A percentile compares a stretch with the other conserved stretches of the same genome.
Conservation (phyloP, 345 rosid genomes). For the Eucalyptus virginea region DNA sequence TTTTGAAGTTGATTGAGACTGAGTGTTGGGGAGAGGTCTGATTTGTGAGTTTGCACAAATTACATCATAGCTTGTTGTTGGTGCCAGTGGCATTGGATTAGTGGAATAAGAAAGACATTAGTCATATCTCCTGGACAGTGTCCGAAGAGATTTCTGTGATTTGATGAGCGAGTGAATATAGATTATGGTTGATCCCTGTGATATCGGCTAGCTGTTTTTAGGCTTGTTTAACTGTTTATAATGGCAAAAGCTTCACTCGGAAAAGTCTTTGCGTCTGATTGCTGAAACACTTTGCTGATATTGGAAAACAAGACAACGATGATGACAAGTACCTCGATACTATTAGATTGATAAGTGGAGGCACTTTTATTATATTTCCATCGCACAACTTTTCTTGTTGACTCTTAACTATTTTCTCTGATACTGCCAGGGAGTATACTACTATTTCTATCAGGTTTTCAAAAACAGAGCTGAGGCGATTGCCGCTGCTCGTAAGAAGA, state of each 20-base stretch:
- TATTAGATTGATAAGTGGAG: neutral
- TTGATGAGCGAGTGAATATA: neutral
- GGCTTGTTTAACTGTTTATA: neutral
- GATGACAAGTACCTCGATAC: neutral
- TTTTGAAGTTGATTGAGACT: neutral
- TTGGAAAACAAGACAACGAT: neutral
- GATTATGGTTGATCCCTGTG: neutral
- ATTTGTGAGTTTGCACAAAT: neutral
- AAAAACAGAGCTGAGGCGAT: slow-evolving; percentile 52
- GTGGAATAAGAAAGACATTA: neutral
- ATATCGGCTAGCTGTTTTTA: neutral
- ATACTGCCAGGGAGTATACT: slow-evolving; percentile 44
- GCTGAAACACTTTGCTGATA: neutral
- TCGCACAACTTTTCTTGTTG: neutral
- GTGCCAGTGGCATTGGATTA: neutral
- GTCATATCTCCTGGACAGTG: neutral
- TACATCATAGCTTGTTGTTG: neutral
- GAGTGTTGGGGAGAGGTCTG: neutral
- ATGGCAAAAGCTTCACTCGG: neutral
- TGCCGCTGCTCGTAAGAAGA: slow-evolving; percentile 29
- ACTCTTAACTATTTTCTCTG: neutral
- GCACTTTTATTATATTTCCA: neutral
- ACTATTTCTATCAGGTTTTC: slow-evolving; percentile 60
- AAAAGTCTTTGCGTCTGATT: neutral
- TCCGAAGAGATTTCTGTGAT: neutral